Conservation (phyloP, 768 basidiomycete species). For the Gyrodon lividus region DNA sequence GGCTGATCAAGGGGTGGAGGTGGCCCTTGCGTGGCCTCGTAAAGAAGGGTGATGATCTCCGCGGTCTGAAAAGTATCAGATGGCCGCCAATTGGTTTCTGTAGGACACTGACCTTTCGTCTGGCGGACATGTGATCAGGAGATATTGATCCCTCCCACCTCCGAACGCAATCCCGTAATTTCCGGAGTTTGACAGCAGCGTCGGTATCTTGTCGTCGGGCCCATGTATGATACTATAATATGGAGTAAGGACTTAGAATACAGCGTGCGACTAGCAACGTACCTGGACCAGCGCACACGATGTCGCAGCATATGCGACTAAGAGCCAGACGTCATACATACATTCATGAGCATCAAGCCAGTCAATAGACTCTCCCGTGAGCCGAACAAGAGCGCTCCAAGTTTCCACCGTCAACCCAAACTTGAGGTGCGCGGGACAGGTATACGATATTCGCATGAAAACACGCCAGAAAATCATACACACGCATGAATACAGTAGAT, state of each 20-base stretch:
- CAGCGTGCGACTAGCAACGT: conserved; percentile 19
- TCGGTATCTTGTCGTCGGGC: conserved; percentile 76
- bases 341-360: conserved; percentile 85
- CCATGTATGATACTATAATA: conserved; percentile 85
- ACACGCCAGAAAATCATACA: conserved; percentile 98
- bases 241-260: conserved; percentile 8
- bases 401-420: conserved; percentile 78
- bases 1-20: conserved; percentile 51
- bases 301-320: conserved; percentile 85
- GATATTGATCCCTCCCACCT: conserved; percentile 87
- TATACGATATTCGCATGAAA: conserved; percentile 96
- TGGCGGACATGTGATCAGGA: conserved; percentile 91
- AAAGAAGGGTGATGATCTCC: conserved; percentile 88
- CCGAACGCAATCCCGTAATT: conserved; percentile 79
- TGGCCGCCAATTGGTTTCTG: not conserved
- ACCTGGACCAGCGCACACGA: conserved; percentile 92
- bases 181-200: conserved; percentile 71
- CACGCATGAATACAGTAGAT: conserved; percentile 84
- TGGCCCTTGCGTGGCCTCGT: conserved; percentile 89
- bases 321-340: conserved; percentile 82
- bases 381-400: conserved; percentile 70
- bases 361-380: conserved; percentile 81
- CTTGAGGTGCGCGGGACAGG: conserved; percentile 85
- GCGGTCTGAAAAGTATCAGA: conserved; percentile 57
- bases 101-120: conserved; percentile 68